Base-by-base conservation (phyloP, 1,139 yeast genomes). In the Geotrichum candidum region DNA sequence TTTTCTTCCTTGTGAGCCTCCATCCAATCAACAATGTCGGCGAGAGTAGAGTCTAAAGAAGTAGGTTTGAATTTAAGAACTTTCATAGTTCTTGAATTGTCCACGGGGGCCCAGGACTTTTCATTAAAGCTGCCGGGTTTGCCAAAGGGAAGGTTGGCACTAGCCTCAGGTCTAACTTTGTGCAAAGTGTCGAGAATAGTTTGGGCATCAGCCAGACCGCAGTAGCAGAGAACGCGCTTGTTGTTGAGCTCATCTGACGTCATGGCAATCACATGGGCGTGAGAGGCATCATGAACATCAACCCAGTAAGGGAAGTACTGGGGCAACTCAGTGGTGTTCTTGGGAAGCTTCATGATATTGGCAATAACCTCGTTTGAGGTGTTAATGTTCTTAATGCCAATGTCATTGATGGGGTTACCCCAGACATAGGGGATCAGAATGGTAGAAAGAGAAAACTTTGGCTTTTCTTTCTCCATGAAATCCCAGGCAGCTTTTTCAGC, bases 401-500 rank as follows among this genome's bases (percentile, higher is more conserved):
- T 67, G 64, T 29, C 71, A 66, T 13, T 72, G 64, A 66, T 70
- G 65, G 65, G 69, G 41, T 85, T 85, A n/a, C 85, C 85, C 68
- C 78, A 77, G 1, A 81, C 80, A 60, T 69, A 76, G 1, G 77
- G 76, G 11, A 85, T 84, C 63, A 74, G 74, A 25, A 81, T 73
- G 1, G 81, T 73, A n/a, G 80, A 67, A 46, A 79, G 65, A 6
- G 68, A 66, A 67, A 78, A 80, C 25, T 68, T 66, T 18, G 79
- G 78, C 51, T 73, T 71, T 63, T 73, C 73, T 25, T 67, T 66
- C 57, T 72, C 67, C n/a, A 73, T 68, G 63, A 77, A 81, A 3
- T 79, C 74, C 82, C 83, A 79, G 18, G 78, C 80, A 0, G 77
- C 74, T 61, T 66, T 69, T 67, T 74, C 82, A 29, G 81, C 82